Conservation (phyloP, 2,329 filamentous ascomycete species). For the Cercospora janseana region DNA sequence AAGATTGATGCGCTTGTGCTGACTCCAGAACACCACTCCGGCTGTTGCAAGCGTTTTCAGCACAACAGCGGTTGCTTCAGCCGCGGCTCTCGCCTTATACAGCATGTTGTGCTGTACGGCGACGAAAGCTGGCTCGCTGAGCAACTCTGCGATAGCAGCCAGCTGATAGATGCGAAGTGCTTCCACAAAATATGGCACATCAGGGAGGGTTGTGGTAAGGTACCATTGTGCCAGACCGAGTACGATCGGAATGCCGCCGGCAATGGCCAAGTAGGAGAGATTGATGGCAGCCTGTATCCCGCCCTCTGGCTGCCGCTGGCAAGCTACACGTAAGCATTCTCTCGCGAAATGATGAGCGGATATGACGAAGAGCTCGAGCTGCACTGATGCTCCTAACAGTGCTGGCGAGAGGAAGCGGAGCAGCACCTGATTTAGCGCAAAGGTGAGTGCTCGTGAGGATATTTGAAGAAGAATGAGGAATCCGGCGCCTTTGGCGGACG, state of each 20-base stretch:
- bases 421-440: slow-evolving; percentile 86
- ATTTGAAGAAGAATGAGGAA: slow-evolving; percentile 87
- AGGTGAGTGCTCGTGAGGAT: slow-evolving; percentile 81
- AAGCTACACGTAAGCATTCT: slow-evolving; percentile 85
- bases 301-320: slow-evolving; percentile 65
- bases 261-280: slow-evolving; percentile 75
- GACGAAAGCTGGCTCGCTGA: slow-evolving; percentile 85
- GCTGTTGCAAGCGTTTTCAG: slow-evolving; percentile 74
- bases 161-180: slow-evolving; percentile 56
- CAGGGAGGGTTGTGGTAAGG: slow-evolving; percentile 51
- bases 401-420: slow-evolving; percentile 83
- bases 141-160: slow-evolving; percentile 68
- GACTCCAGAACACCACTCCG: slow-evolving; percentile 64
- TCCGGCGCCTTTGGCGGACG: slow-evolving; percentile 69
- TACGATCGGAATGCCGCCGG: slow-evolving; percentile 62
- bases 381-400: slow-evolving; percentile 79
- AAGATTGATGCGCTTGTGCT: slow-evolving; percentile 52
- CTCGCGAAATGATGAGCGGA: slow-evolving; percentile 92
- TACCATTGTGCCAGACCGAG: slow-evolving; percentile 65
- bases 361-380: slow-evolving; percentile 89
- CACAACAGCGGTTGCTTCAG: slow-evolving; percentile 81
- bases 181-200: slow-evolving; percentile 62
- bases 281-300: slow-evolving; percentile 77
- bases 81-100: slow-evolving; percentile 75
- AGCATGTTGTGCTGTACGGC: slow-evolving; percentile 77